Evolutionary conservation across 176 grass and related monocot species (phyloP).

Genomic region (Typha latifolia): DNA sequence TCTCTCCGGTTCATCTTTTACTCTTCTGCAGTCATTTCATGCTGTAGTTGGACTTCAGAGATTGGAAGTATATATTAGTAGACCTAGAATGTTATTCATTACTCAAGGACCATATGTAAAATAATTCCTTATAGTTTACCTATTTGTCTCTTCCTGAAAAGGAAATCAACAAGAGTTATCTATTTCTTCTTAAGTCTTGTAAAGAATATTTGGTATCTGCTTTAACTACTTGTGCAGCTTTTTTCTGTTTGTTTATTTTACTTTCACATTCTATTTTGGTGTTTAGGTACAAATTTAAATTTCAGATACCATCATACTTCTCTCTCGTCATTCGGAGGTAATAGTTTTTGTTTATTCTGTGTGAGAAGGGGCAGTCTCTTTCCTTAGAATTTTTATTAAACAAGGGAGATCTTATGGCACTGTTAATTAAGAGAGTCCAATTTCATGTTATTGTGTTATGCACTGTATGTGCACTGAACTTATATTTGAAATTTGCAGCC

Average conservation of each 20-base stretch:
- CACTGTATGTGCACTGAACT: background rate
- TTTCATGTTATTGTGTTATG: background rate
- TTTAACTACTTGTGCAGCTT: background rate
- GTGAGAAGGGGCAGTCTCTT: background rate
- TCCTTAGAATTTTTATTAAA: background rate
- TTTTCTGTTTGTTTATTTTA: background rate
- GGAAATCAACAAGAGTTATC: background rate
- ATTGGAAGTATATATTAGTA: too few species aligned
- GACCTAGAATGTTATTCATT: too few species aligned
- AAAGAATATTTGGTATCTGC: background rate
- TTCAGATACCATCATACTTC: slow-evolving; percentile 95
- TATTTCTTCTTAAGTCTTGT: background rate
- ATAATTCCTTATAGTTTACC: too few species aligned
- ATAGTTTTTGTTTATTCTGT: slow-evolving; percentile 1
- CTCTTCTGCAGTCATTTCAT: background rate
- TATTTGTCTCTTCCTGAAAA: too few species aligned
- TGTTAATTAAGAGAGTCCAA: background rate
- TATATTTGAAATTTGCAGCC: slow-evolving; percentile 47
- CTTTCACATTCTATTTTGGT: background rate
- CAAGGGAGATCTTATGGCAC: background rate
- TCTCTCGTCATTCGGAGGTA: slow-evolving; percentile 98
- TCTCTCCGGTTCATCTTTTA: background rate
- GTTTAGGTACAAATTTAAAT: slow-evolving; percentile 98
- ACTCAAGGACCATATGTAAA: too few species aligned
- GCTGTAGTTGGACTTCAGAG: background rate